Base-by-base conservation (phyloP, 768 basidiomycete genomes). In the Tricholoma terreum region DNA sequence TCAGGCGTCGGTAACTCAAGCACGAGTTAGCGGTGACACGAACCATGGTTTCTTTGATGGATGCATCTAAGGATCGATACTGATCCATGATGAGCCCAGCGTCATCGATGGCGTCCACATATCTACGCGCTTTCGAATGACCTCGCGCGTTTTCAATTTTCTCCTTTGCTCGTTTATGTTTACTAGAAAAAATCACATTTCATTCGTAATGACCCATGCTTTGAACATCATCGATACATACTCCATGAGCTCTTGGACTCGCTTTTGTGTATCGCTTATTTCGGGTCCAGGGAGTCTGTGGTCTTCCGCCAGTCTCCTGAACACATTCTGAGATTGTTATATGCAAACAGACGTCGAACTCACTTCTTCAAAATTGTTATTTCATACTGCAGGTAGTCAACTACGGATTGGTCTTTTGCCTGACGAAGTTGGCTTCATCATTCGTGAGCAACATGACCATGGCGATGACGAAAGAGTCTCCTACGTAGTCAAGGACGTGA, bases 11-110 rank as follows among this genome's bases (percentile, higher is more conserved):
- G 40, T 7, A 21, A 42, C 40, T 42, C 19, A 14, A 35, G 12
- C 10, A 27, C 22, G 15, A 38, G 7, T 43, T 14, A 24, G 27
- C 4, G 12, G 2, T 36, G 4, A 42, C 12, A 14, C 19, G 22
- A 40, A 56, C 60, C 36, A 61, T 19, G 31, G 58, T 56, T 49
- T 61, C 57, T 42, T 52, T 55, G 35, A 61, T 58, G 34, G 48
- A 58, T 4, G 27, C 27, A 17, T 61, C 54, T n/a, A 61, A n/a
- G 14, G 33, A 19, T 31, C 52, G 60, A 46, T 57, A 61, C 33
- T 57, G 48, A 9, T 56, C 50, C 15, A 48, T 35, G 17, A 61
- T 56, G 27, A 51, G 35, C 22, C 52, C 54, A 30, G 57, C 50
- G 24, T 61, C 60, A 36, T 55, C 52, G 2, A 12, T 31, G 3